Evolutionary conservation across 2,329 filamentous ascomycete genomes (phyloP), one percentile per base, ranked within the genome.

Genomic region (Botryotinia narcissicola): DNA sequence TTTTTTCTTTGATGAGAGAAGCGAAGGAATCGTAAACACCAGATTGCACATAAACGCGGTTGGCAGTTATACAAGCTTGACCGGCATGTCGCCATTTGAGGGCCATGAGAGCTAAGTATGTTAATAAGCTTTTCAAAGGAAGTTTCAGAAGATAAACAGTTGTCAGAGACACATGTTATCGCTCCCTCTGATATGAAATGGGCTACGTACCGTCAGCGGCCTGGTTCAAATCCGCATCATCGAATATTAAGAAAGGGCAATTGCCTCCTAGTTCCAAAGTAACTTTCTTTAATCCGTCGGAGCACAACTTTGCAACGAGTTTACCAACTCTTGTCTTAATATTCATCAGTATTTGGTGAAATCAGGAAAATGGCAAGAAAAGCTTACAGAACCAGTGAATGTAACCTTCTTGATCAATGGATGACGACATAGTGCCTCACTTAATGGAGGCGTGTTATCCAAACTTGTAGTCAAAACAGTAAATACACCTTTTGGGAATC

Each of bases 211-310:
- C 79, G 80, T 84, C 82, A 76, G 85, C 80, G n/a, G 86, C 86
- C 77, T 87, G 85, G 25, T 90, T 86, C 32, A 91, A 83, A 77
- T 90, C 86, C 18, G 89, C 89, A 80, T 91, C 89, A 74, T 90
- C 87, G 75, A 91, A 91, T 42, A 91, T 85, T 32, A 91, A 79
- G 78, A 90, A 89, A 0, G 89, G 89, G 74, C 89, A 91, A 79
- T 91, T 91, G 29, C 89, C 89, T 71, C 89, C 89, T 18, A 91
- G 83, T 78, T 91, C 89, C 12, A 91, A 83, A 0, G 89, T 91
- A 32, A 89, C 84, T 76, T 91, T 91, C 83, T 91, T 91, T 73
- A 91, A 79, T 0, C 87, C 88, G 62, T 88, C 85, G 0, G 87
- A 83, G 77, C 89, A 91, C 72, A 88, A 84, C 66, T 85, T 86